Base-by-base conservation (phyloP, 106 monocot species). In the Iris macrosiphon region DNA sequence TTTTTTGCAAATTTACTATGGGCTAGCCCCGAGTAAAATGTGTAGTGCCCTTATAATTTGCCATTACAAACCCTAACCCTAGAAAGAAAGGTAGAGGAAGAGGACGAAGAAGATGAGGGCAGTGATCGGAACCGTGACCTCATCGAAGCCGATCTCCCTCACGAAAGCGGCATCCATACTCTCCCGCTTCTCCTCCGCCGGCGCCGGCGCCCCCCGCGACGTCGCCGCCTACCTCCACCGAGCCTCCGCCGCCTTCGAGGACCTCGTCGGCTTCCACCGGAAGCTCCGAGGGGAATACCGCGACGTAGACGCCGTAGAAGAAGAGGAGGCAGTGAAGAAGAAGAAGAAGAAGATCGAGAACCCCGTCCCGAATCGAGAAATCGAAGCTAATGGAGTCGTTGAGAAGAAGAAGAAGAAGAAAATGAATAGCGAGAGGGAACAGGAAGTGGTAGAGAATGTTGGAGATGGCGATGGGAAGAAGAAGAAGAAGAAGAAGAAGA, bases 71-170 rank as follows among this genome's bases (percentile, higher is more conserved):
- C n/a, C n/a, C n/a, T n/a, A n/a, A n/a, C n/a, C n/a, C n/a, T n/a
- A n/a, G n/a, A n/a, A n/a, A n/a, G n/a, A n/a, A n/a, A n/a, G n/a
- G n/a, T n/a, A n/a, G n/a, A n/a, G n/a, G n/a, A n/a, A n/a, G n/a
- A n/a, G n/a, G 45, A 45, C 7, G 28, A 49, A 49, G 49, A 27
- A 15, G 50, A 83, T 83, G 82, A 72, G 47, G 52, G 64, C 82
- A 57, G 76, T 82, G 43, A 42, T 30, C 3, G 82, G 65, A 9
- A 39, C 17, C 13, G 65, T 73, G 43, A 43, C 46, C 1, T 60
- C 69, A 6, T 78, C 75, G 43, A 70, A 64, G 31, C 65, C 55
- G 35, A 40, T 84, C 13, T 46, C 65, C 14, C 52, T 79, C 13
- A 57, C 74, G 32, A 71, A 72, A 54, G 77, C 82, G 26, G 45